Percentiles rank a stretch among this genome's conserved stretches.
phyloP scores from a whole-genome alignment of 768 basidiomycete species.

The Lactifluus subvellereus region DNA sequence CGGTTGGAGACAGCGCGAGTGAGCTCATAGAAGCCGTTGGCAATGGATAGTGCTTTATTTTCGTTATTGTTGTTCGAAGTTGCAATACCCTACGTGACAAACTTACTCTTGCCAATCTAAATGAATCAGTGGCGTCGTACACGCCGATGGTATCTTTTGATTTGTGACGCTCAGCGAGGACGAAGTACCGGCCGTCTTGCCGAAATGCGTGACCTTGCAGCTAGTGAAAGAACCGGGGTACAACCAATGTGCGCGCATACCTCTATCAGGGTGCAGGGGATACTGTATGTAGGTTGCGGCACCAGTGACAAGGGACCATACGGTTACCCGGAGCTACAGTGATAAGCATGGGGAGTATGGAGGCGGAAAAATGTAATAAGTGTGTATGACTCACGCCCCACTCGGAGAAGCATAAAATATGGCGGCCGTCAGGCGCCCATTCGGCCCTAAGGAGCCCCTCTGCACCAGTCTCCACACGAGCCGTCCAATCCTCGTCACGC shows the following conservation, averaged over 20 bases:
- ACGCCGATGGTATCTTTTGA: constrained; percentile 84
- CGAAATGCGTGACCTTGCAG: constrained; percentile 68
- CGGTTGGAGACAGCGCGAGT: constrained; percentile 68
- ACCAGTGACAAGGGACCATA: constrained; percentile 78
- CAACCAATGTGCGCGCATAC: constrained; percentile 33
- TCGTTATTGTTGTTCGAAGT: constrained; percentile 8
- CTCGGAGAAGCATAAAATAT: constrained; percentile 84
- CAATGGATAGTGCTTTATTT: constrained; percentile 69
- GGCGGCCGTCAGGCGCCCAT: constrained; percentile 85
- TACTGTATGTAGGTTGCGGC: constrained; percentile 79
- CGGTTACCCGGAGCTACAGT: constrained; percentile 69
- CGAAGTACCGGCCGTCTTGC: constrained; percentile 74
- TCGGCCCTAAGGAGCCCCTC: constrained; percentile 85
- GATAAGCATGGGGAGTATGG: background rate
- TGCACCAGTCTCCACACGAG: constrained; percentile 70
- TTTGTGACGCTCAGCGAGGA: constrained; percentile 83
- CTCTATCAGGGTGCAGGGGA: constrained; percentile 75
- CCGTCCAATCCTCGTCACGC: constrained; percentile 71
- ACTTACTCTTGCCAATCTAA: constrained; percentile 66
- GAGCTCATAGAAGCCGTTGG: constrained; percentile 70
- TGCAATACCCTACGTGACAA: background rate
- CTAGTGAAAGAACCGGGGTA: background rate
- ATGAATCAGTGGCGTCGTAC: constrained; percentile 68
- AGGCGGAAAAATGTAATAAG: background rate
- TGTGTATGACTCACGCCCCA: constrained; percentile 68